phyloP scores from a whole-genome alignment of 768 basidiomycete genomes.

The Tulasnella sp. region DNA sequence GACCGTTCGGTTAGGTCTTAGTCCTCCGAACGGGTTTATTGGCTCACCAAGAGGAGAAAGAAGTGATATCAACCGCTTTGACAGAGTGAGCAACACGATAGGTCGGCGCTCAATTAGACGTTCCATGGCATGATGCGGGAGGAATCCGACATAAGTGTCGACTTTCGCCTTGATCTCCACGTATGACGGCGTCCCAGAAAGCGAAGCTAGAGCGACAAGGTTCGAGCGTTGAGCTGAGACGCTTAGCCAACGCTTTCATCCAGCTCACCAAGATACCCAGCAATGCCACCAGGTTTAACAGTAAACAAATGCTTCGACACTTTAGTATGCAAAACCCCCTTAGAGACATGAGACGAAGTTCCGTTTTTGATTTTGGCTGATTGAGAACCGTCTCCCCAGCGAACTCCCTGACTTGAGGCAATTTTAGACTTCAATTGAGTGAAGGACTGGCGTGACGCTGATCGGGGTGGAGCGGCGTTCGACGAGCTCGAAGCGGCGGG shows the following conservation, averaged over 20 bases:
- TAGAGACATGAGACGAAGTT: neutral
- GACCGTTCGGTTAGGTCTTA: neutral
- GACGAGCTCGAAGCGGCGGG: neutral
- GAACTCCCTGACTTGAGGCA: neutral
- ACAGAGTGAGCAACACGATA: slow-evolving; percentile 88
- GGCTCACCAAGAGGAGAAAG: slow-evolving; percentile 75
- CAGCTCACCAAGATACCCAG: slow-evolving; percentile 75
- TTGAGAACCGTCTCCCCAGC: neutral
- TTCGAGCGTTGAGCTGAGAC: neutral
- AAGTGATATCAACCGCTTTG: slow-evolving; percentile 91
- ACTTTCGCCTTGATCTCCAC: slow-evolving; percentile 97
- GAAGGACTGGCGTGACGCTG: neutral
- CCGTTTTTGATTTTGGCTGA: neutral
- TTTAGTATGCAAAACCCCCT: neutral
- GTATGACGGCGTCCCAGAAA: slow-evolving; percentile 87
- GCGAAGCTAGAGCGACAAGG: slow-evolving; percentile 47
- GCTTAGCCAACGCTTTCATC: neutral
- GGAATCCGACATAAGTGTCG: slow-evolving; percentile 94
- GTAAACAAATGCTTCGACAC: slow-evolving; percentile 67
- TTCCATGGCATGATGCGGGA: slow-evolving; percentile 81
- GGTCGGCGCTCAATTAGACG: slow-evolving; percentile 85
- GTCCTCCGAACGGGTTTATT: neutral
- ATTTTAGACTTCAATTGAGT: neutral
- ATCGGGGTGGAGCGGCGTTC: neutral
- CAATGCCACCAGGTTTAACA: slow-evolving; percentile 94